Base-by-base conservation (phyloP, 148 eudicot genomes). In the Rhododendron ferrugineum region DNA sequence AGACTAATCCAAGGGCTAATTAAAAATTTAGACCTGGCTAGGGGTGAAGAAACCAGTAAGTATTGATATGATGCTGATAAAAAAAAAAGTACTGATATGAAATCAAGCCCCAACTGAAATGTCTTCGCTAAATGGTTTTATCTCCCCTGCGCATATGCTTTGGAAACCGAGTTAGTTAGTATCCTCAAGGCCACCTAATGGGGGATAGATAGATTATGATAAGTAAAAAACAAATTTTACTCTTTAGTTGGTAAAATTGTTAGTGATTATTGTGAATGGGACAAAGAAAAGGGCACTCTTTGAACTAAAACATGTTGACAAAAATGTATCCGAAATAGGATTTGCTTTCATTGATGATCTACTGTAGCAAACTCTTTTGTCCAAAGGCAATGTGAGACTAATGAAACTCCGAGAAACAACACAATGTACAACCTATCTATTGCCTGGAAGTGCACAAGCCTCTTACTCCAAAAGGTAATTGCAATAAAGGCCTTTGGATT, bases 11-110 rank as follows among this genome's bases (percentile, higher is more conserved):
- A 56, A 84, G 80, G 84, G 75, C 75, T 52, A 40, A n/a, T 73
- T 64, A 89, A 80, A 70, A 87, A 73, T 82, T 47, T 52, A 87
- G 83, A 83, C 85, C n/a, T n/a, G n/a, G 14, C 14, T 6, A 82
- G 18, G 26, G 11, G 47, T 10, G 14, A 26, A 44, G 16, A 66
- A 68, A 44, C 37, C 16, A 0, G 64, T 30, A 44, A 26, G 10
- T 82, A 44, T n/a, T 16, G 26, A 42, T 1, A 50, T 30, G 11
- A 54, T 32, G 34, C 34, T 32, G 34, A 32, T 32, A 32, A 32
- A 32, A 32, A 32, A 32, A 32, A 32, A 44, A 26, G 10, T 82
- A 42, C 36, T 16, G 26, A 44, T 1, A 50, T 8, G 11, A 54
- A 70, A 70, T 70, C 4, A 26, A 79, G 60, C 14, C 74, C 36